Evolutionary conservation across 176 grass and related monocot species (phyloP).

Genomic region (Ananas comosus): DNA sequence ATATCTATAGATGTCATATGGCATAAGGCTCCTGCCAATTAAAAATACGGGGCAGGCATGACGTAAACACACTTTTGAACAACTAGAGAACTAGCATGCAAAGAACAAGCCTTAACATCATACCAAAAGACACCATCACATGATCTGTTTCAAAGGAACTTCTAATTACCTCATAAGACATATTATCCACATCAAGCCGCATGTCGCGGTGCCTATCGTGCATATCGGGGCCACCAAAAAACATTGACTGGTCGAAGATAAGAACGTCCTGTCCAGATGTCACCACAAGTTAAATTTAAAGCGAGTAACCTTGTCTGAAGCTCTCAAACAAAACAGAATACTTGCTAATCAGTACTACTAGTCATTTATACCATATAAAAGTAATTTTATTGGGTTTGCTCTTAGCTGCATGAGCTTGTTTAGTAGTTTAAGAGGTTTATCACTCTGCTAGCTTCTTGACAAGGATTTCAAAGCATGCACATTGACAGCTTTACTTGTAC

Average conservation of each 20-base stretch:
- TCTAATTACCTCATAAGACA: constrained; percentile 79
- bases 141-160: background rate
- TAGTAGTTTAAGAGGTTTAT: too few relatives aligned
- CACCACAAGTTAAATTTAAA: constrained; percentile 8
- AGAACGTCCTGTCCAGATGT: constrained; percentile 46
- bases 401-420: too few relatives aligned
- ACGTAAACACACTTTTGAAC: too few relatives aligned
- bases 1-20: too few relatives aligned
- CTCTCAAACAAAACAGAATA: background rate
- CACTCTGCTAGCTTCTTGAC: too few relatives aligned
- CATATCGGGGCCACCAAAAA: constrained; percentile 48
- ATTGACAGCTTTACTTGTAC: too few relatives aligned
- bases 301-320: too few relatives aligned
- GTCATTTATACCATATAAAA: background rate
- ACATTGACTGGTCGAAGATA: constrained; percentile 38
- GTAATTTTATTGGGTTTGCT: background rate
- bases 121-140: too few relatives aligned
- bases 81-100: too few relatives aligned
- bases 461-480: too few relatives aligned
- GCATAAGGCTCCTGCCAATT: background rate
- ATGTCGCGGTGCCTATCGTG: constrained; percentile 79
- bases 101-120: too few relatives aligned
- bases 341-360: background rate
- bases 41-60: background rate
- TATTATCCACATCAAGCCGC: constrained; percentile 95